Evolutionary conservation across 257 asterid genomes (phyloP), one percentile per base, ranked within the genome.

Genomic region (Solanum ossicruentum): DNA sequence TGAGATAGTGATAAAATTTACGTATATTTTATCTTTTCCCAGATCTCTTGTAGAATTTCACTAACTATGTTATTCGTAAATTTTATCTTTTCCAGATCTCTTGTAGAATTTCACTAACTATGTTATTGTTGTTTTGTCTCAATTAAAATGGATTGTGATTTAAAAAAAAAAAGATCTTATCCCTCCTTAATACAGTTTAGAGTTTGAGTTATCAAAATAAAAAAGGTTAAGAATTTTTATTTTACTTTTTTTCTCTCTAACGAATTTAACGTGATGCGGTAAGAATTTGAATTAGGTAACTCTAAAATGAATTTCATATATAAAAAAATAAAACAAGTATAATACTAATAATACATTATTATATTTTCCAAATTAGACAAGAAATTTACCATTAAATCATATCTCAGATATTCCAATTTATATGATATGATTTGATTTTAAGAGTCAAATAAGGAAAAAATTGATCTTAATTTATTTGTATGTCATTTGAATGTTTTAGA

Each of bases 381-480:
- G 8, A 71, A 10, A 10, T 11, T 41, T n/a, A 20, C 8, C 47
- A 0, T 45, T 41, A 41, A 41, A 1, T 18, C 13, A 10, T 20
- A 2, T 20, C n/a, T n/a, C 10, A 20, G 0, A 0, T n/a, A 1
- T 18, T 4, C 0, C 0, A 0, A 0, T 1, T 60, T 60, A 60
- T n/a, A 58, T 58, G 15, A 60, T n/a, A 0, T 60, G 32, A 1
- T 60, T 60, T 0, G 1, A 60, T 60, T 58, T 60, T 0, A n/a
- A 43, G 10, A 43, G 41, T 36, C 41, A 36, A 4, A 36, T 36
- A 36, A 36, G 41, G 41, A 36, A 36, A 36, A 36, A 36, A 36
- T 36, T 36, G 41, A 36, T 36, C 41, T 5, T 36, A 36, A 36
- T 36, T 36, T 36, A 36, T 36, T 36, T 36, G 41, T 36, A 36